Conservation (phyloP, 2,329 filamentous ascomycete species). For the Phialophora macrospora region DNA sequence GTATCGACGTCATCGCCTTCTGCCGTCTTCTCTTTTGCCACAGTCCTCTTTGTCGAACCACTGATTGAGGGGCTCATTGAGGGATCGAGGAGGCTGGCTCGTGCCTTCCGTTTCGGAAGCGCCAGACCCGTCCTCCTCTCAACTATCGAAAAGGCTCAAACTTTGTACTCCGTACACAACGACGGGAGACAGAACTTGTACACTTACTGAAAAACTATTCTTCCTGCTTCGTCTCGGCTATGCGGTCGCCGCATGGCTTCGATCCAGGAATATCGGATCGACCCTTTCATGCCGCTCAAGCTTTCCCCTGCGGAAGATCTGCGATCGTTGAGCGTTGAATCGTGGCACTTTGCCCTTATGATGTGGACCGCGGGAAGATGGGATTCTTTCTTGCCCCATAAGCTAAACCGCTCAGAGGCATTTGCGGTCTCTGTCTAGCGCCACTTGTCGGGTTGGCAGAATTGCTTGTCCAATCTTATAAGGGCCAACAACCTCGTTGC, state of each 20-base stretch:
- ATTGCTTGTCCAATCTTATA: constrained; percentile 17
- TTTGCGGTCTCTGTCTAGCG: background rate
- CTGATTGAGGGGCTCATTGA: background rate
- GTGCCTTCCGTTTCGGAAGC: background rate
- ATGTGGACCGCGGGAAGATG: constrained; percentile 1
- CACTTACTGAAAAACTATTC: background rate
- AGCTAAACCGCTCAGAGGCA: background rate
- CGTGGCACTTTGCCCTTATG: background rate
- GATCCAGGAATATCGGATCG: background rate
- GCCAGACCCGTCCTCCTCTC: background rate
- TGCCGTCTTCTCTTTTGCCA: background rate
- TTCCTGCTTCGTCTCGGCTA: background rate
- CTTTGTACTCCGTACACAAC: background rate
- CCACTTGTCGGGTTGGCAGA: constrained; percentile 9
- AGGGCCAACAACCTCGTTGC: constrained; percentile 1
- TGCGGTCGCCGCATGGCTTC: background rate
- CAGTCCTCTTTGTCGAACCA: background rate
- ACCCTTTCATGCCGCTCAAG: background rate
- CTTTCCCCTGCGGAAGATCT: constrained; percentile 2
- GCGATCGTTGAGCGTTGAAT: background rate
- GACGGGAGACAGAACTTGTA: background rate
- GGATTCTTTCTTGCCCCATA: background rate
- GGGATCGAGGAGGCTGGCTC: background rate
- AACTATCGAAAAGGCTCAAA: background rate
- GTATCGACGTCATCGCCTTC: background rate